These are phyloP conservation scores for Aspergillus bridgeri DNA, from an alignment of 495 filamentous ascomycete genomes.

Conservation along the genomic window DNA sequence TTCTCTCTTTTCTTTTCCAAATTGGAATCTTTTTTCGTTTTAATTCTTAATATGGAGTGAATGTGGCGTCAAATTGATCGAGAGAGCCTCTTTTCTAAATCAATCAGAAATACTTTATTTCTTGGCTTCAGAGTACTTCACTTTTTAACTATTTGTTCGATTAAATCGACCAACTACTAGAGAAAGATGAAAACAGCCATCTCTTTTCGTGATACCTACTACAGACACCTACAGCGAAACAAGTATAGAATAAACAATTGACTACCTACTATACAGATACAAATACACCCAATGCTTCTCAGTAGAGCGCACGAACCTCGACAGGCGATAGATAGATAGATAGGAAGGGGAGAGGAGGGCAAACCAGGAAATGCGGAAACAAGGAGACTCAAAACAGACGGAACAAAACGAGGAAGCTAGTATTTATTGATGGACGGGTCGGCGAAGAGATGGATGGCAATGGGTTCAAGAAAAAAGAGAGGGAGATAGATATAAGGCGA, in stretches of 20 bases:
- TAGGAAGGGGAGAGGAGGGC: slow-evolving; percentile 10
- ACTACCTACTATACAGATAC: slow-evolving; percentile 27
- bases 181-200: too few species aligned
- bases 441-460: neutral
- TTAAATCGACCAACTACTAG: too few species aligned
- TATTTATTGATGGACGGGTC: slow-evolving; percentile 17
- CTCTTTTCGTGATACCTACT: neutral
- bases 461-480: neutral
- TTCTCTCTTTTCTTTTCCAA: neutral
- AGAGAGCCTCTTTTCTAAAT: too few species aligned
- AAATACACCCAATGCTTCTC: slow-evolving; percentile 17
- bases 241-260: slow-evolving; percentile 7
- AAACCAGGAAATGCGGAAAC: neutral
- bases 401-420: slow-evolving; percentile 18
- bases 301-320: neutral
- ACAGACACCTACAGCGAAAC: slow-evolving; percentile 14
- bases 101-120: too few species aligned
- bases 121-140: too few species aligned
- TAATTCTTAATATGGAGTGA: neutral
- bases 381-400: slow-evolving; percentile 13
- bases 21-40: neutral
- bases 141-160: too few species aligned
- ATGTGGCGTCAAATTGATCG: too few species aligned
- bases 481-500: slow-evolving; percentile 11
- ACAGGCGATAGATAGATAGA: slow-evolving; percentile 1